These are phyloP conservation scores for Glonium stellatum DNA, from an alignment of 495 filamentous ascomycete species.

Conservation along the genomic window DNA sequence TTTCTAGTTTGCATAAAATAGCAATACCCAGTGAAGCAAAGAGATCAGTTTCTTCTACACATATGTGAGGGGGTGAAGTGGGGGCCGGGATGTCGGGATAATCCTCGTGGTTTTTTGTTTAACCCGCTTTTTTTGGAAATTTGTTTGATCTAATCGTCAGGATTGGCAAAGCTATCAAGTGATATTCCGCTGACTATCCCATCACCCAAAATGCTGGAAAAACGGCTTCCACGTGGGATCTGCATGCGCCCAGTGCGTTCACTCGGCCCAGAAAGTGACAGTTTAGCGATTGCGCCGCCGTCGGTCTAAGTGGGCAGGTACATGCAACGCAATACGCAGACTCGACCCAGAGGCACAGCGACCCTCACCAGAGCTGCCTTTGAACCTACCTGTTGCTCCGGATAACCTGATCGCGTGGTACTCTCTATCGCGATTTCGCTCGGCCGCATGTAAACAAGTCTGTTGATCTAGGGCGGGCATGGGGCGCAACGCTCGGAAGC, in stretches of 20 bases:
- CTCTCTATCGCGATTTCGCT: not conserved
- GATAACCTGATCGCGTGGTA: not conserved
- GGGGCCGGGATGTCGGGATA: not conserved
- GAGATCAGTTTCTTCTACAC: not conserved
- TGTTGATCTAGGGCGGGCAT: slow-evolving; percentile 26
- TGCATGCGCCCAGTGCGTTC: not conserved
- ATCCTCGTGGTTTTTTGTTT: not conserved
- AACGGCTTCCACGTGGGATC: not conserved
- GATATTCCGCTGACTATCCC: not conserved
- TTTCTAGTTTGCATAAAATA: too few relatives aligned
- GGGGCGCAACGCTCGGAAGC: slow-evolving; percentile 34
- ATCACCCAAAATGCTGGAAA: not conserved
- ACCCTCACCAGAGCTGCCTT: not conserved
- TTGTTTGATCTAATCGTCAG: too few relatives aligned
- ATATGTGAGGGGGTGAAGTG: not conserved
- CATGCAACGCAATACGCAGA: not conserved
- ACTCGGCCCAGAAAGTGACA: not conserved
- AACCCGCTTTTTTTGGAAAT: too few relatives aligned
- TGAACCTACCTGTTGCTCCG: not conserved
- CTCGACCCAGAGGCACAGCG: not conserved
- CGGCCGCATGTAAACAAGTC: slow-evolving; percentile 14
- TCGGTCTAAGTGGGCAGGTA: not conserved
- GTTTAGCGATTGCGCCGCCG: not conserved
- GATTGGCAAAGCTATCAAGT: not conserved
- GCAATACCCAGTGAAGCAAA: not conserved